phyloP scores from a whole-genome alignment of 2,329 filamentous ascomycete genomes.

The Penicillium sp. region DNA sequence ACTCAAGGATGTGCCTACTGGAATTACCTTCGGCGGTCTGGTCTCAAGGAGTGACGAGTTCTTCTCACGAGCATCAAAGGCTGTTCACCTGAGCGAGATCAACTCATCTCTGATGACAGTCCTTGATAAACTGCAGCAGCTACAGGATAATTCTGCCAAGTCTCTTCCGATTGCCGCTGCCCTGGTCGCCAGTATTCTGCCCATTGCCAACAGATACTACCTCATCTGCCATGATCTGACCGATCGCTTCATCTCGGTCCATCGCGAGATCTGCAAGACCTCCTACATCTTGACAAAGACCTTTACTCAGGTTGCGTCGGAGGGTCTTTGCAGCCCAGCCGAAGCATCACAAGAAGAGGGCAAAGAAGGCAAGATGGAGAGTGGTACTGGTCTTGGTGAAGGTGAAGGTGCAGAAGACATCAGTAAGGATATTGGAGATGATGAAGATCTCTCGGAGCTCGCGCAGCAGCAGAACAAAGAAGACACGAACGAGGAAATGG shows the following conservation, averaged over 20 bases:
- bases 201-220: conserved; percentile 71
- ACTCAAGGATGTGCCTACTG: conserved; percentile 52
- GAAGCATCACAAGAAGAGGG: conserved; percentile 70
- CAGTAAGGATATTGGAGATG: conserved; percentile 89
- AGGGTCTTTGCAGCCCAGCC: conserved; percentile 87
- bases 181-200: conserved; percentile 58
- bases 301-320: conserved; percentile 71
- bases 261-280: conserved; percentile 68
- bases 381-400: conserved; percentile 88
- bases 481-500: conserved; percentile 45
- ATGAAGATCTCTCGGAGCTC: conserved; percentile 87
- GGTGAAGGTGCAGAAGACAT: conserved; percentile 96
- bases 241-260: conserved; percentile 57
- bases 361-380: conserved; percentile 74
- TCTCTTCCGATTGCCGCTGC: conserved; percentile 50
- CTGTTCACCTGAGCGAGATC: conserved; percentile 58
- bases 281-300: conserved; percentile 69
- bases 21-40: conserved; percentile 61
- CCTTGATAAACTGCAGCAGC: conserved; percentile 44
- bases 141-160: conserved; percentile 43
- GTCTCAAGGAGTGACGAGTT: conserved; percentile 54
- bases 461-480: conserved; percentile 75
- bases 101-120: conserved; percentile 43
- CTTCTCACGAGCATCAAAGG: conserved; percentile 52
- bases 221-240: conserved; percentile 58